These are phyloP conservation scores for Penicillium concentricum DNA, from an alignment of 2,329 filamentous ascomycete genomes.

Conservation along the genomic window DNA sequence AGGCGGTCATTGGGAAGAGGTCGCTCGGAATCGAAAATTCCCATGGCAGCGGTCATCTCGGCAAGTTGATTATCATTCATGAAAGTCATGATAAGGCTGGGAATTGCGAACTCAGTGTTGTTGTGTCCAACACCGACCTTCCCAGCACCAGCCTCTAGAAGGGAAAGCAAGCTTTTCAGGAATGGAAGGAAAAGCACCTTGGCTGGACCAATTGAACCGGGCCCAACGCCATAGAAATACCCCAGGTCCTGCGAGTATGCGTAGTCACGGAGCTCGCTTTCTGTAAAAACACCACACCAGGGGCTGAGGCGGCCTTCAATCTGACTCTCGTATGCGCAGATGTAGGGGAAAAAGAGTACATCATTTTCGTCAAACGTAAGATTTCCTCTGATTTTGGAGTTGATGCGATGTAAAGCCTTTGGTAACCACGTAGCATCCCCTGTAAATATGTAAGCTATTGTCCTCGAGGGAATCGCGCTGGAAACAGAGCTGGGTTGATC, in stretches of 20 bases:
- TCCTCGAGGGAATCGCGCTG: neutral
- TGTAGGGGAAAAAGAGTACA: constrained; percentile 61
- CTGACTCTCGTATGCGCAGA: constrained; percentile 71
- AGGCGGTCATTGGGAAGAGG: constrained; percentile 51
- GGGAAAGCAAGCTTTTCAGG: constrained; percentile 53
- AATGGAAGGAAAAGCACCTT: constrained; percentile 63
- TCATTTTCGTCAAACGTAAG: constrained; percentile 57
- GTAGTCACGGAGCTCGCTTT: constrained; percentile 62
- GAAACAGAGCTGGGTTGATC: no score
- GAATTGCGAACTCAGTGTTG: constrained; percentile 44
- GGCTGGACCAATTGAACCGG: constrained; percentile 49
- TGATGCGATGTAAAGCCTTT: constrained; percentile 47
- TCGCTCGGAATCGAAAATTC: constrained; percentile 59
- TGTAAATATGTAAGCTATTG: neutral
- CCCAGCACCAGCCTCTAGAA: constrained; percentile 55
- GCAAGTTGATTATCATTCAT: constrained; percentile 66
- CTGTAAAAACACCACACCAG: constrained; percentile 62
- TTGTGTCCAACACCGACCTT: constrained; percentile 44
- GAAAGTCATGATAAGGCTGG: constrained; percentile 61
- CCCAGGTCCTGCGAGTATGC: constrained; percentile 68
- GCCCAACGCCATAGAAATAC: constrained; percentile 66
- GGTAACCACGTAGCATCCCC: constrained; percentile 19
- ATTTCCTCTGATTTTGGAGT: constrained; percentile 52
- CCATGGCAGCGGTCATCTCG: constrained; percentile 59
- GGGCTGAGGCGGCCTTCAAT: constrained; percentile 62